Base-by-base conservation (phyloP, 495 filamentous ascomycete species). In the Penicillium atrosanguineum region DNA sequence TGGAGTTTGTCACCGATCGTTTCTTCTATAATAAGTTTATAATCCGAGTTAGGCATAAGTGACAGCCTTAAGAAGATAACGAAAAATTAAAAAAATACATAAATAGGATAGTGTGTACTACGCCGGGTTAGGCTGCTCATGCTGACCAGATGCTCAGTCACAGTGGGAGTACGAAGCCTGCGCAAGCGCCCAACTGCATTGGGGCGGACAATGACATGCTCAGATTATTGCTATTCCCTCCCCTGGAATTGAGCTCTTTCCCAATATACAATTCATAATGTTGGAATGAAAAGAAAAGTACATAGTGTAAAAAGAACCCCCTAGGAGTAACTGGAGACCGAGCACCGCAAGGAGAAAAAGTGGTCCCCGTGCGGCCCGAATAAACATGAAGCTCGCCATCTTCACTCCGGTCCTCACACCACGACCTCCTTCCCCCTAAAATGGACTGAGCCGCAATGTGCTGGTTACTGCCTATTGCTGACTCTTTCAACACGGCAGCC, bases 381-480 rank as follows among this genome's bases (percentile, higher is more conserved):
- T 52, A 41, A 57, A 54, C 53, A 41, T 51, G 44, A 56, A 56
- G 49, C 57, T 60, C 52, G 36, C 36, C 48, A 53, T 58, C 55
- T 44, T 28, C 42, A 44, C 12, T 25, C 26, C 23, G 38, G 11
- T 26, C 48, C 48, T 53, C 48, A 58, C 18, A 11, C 47, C 38
- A 44, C 44, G 15, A 47, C 36, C 42, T 46, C 25, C 40, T 41
- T 20, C 47, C 47, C 29, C 29, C 2, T 16, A 23, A 6, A 48
- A 59, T 59, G 56, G 42, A 56, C 50, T 62, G 52, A 62, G 47
- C 46, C 52, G 39, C 29, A 14, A 59, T 62, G 56, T 39, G 20
- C 49, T 50, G 49, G 23, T 37, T 46, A 42, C 42, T n/a, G 46
- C 49, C 50, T 37, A 45, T 42, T 59, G 53, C 50, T 61, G 50